phyloP scores from a whole-genome alignment of 2,329 filamentous ascomycete genomes.

The Sporothrix brasiliensis region DNA sequence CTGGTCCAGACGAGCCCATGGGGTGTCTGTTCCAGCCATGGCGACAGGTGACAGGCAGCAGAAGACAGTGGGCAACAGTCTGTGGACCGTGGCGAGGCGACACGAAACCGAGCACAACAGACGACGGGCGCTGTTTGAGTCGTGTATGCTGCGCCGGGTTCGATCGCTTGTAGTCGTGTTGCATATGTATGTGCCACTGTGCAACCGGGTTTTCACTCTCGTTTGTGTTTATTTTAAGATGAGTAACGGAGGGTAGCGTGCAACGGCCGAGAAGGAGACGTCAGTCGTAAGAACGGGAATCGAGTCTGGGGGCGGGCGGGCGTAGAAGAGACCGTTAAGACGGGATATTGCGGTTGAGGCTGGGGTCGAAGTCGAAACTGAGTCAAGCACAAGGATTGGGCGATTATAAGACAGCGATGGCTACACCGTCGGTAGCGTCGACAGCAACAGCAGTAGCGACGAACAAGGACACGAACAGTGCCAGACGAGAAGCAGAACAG shows the following conservation, averaged over 20 bases:
- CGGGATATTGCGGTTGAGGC: not conserved
- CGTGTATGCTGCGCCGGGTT: constrained; percentile 8
- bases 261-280: constrained; percentile 15
- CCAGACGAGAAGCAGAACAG: constrained; percentile 21
- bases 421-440: constrained; percentile 13
- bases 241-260: not conserved
- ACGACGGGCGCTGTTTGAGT: not conserved
- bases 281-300: not conserved
- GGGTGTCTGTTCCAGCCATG: constrained; percentile 25
- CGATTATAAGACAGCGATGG: constrained; percentile 10
- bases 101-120: constrained; percentile 11
- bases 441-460: constrained; percentile 3
- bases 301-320: not conserved
- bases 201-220: constrained; percentile 6
- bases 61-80: not conserved
- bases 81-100: constrained; percentile 6
- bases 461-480: constrained; percentile 1
- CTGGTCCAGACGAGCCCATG: constrained; percentile 32
- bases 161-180: not conserved
- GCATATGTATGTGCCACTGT: not conserved
- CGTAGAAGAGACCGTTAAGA: not conserved
- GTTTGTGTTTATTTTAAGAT: constrained; percentile 5
- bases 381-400: not conserved
- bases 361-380: not conserved
- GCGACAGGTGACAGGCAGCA: not conserved